A percentile compares a stretch with the other conserved stretches of the same genome.
Evolutionary conservation across 139 green algal genomes (phyloP).

Genomic region (Microglena sp.): DNA sequence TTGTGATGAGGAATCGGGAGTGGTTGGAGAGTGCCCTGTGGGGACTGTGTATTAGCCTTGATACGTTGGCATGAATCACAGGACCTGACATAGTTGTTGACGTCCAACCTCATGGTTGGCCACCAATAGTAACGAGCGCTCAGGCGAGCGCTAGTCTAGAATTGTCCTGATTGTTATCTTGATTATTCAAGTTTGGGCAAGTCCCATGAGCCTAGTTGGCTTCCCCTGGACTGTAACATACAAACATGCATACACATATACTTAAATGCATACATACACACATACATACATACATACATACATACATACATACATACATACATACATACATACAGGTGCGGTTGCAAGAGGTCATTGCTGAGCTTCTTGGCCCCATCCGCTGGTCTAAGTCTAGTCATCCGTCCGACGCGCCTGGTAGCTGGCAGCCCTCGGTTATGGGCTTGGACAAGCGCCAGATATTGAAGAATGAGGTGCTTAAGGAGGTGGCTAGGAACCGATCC

Average conservation of each 20-base stretch:
- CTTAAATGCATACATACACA: no score
- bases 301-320: background rate
- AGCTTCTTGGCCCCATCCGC: conserved; percentile 41
- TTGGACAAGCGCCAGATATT: conserved; percentile 52
- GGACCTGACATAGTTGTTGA: background rate
- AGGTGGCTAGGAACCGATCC: conserved; percentile 13
- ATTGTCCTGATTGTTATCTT: background rate
- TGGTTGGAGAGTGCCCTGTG: no score
- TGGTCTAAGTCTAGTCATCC: conserved; percentile 7
- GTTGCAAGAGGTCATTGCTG: conserved; percentile 42
- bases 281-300: background rate
- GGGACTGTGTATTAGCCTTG: no score
- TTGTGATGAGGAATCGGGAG: no score
- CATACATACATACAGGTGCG: conserved; percentile 22
- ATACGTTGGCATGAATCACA: background rate
- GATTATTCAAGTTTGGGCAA: no score
- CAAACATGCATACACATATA: no score
- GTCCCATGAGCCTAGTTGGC: no score
- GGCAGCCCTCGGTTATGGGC: conserved; percentile 41
- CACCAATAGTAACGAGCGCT: background rate
- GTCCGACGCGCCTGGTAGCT: conserved; percentile 5
- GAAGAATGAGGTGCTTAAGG: conserved; percentile 29
- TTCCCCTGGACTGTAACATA: no score
- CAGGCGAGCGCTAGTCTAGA: background rate
- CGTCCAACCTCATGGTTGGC: background rate